Percentiles rank a stretch among this genome's conserved stretches.
These are phyloP conservation scores for Monilinia vaccinii-corymbosi DNA, from an alignment of 2,329 filamentous ascomycete genomes.

Conservation along the genomic window DNA sequence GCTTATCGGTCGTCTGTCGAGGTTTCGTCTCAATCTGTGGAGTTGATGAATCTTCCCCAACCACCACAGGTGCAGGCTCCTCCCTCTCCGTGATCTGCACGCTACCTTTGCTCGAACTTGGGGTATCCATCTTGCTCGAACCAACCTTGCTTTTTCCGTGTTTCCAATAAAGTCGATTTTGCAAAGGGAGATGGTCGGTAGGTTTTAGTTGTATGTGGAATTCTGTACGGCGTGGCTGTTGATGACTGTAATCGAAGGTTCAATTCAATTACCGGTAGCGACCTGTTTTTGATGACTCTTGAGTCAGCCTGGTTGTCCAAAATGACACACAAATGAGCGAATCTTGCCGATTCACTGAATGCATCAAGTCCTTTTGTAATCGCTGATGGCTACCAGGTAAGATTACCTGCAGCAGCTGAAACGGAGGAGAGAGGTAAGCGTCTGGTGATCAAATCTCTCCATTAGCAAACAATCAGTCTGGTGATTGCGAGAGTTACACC, in stretches of 20 bases:
- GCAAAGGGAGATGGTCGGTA: background rate
- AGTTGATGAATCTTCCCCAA: conserved; percentile 15
- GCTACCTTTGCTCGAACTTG: conserved; percentile 21
- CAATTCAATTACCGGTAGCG: background rate
- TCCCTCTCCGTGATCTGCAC: conserved; percentile 21
- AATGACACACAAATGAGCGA: background rate
- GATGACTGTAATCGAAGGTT: background rate
- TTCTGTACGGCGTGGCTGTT: background rate
- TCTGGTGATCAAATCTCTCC: conserved; percentile 10
- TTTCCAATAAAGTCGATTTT: background rate
- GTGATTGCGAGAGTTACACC: conserved; percentile 7
- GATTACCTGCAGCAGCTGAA: conserved; percentile 8
- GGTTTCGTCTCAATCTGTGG: conserved; percentile 22
- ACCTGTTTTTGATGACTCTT: background rate
- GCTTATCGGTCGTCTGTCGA: conserved; percentile 16
- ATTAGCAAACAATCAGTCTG: conserved; percentile 3
- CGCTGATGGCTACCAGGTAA: too few species aligned
- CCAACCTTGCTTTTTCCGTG: background rate
- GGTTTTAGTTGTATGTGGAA: background rate
- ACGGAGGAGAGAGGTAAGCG: conserved; percentile 1
- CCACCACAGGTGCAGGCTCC: conserved; percentile 12
- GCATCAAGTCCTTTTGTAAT: too few species aligned
- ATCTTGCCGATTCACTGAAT: background rate
- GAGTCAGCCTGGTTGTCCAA: background rate
- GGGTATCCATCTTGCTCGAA: conserved; percentile 22